Evolutionary conservation across 768 basidiomycete genomes (phyloP).

Genomic region (Pleurotus djamor): DNA sequence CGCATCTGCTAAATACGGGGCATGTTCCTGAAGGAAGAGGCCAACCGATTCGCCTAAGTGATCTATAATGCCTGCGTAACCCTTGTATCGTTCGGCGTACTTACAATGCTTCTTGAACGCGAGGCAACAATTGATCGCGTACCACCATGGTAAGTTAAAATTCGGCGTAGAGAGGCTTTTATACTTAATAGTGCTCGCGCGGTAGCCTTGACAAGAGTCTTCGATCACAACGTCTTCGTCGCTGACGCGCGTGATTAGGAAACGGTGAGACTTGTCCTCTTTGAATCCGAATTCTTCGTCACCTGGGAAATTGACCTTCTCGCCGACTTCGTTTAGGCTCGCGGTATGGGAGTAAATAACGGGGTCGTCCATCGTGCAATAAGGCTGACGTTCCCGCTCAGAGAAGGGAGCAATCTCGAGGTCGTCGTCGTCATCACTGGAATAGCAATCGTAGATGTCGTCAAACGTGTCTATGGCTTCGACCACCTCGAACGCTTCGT

Average conservation of each 20-base stretch:
- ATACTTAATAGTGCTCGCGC: background rate
- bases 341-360: background rate
- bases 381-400: background rate
- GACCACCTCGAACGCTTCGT: background rate
- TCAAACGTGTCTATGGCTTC: background rate
- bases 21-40: background rate
- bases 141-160: background rate
- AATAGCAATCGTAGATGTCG: background rate
- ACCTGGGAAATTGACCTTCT: background rate
- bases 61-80: background rate
- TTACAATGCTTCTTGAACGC: background rate
- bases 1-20: background rate
- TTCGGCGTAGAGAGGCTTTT: background rate
- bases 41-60: background rate
- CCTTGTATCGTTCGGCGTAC: background rate
- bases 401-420: background rate
- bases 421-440: background rate
- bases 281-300: background rate
- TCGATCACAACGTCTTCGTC: background rate
- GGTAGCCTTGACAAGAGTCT: background rate
- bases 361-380: background rate
- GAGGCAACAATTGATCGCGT: background rate
- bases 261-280: background rate
- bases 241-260: background rate
- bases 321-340: background rate